Evolutionary conservation across 768 basidiomycete species (phyloP), one percentile per base, ranked within the genome.

Genomic region (Trametes cinnabarina): DNA sequence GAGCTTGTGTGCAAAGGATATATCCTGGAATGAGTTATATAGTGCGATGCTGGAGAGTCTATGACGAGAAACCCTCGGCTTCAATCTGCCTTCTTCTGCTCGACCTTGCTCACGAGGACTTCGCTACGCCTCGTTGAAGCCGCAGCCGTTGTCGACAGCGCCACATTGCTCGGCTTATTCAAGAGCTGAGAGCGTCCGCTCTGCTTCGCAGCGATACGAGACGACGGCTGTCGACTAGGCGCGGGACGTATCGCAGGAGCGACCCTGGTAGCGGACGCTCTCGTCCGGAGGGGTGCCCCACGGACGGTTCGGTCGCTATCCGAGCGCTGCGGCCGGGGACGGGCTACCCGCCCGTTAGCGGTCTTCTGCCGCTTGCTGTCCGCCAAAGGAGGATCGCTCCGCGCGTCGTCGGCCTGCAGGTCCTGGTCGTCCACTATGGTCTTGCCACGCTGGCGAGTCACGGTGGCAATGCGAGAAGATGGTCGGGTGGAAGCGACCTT

Each of bases 301-400:
- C 63, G 63, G 22, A 60, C 25, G 42, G 63, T 62, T 11, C 28
- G 41, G 28, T 56, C 57, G 32, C 52, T 55, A 35, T 53, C 53
- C 2, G 22, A 48, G 7, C 53, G 55, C 26, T 40, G 51, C 8
- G 56, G 28, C 49, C 51, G 43, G 10, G 58, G 58, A 14, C 57
- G 58, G 8, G 54, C 43, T 1, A 53, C 34, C 9, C 51, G 57
- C 3, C 35, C 57, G 1, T 34, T 55, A 4, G 51, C 47, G 1
- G 63, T 54, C n/a, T 55, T 57, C 52, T 63, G 60, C 26, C 56
- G 52, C 60, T 66, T 66, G n/a, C 47, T 15, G 25, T 26, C 65
- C 19, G 46, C 30, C 3, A 60, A 42, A 0, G 60, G 47, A 4
- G 23, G 55, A 28, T 61, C 58, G 26, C 26, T 43, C 3, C 19